Percentiles rank a stretch among this genome's conserved stretches.
These are phyloP conservation scores for Yarrowia divulgata DNA, from an alignment of 805 yeast species.

Conservation along the genomic window DNA sequence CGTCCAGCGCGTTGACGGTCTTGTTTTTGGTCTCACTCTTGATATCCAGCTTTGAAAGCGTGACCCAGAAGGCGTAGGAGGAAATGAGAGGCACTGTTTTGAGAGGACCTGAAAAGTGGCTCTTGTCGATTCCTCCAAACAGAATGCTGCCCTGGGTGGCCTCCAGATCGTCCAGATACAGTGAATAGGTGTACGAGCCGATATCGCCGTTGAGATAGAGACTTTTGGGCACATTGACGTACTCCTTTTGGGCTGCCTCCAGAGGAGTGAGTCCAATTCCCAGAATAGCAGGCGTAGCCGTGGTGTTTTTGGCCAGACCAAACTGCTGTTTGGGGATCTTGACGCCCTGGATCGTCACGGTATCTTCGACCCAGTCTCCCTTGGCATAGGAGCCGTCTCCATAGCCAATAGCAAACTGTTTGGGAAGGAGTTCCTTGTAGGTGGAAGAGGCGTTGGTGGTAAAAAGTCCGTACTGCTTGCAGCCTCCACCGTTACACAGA, in stretches of 20 bases:
- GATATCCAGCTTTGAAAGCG: constrained; percentile 38
- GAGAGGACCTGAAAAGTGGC: constrained; percentile 41
- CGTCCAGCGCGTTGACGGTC: constrained; percentile 44
- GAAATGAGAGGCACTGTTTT: constrained; percentile 51
- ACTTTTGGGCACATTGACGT: constrained; percentile 49
- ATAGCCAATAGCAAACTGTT: constrained; percentile 45
- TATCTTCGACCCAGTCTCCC: constrained; percentile 70
- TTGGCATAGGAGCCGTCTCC: constrained; percentile 53
- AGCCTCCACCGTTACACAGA: constrained; percentile 11
- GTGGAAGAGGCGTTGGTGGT: constrained; percentile 41
- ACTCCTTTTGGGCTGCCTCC: constrained; percentile 41
- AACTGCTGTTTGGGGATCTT: constrained; percentile 51
- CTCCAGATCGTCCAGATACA: constrained; percentile 51
- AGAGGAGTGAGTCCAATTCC: constrained; percentile 43
- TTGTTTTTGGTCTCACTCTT: constrained; percentile 46
- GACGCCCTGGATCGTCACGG: constrained; percentile 57
- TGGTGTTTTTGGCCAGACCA: constrained; percentile 40
- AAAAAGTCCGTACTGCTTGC: constrained; percentile 19
- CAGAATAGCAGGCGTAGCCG: constrained; percentile 40
- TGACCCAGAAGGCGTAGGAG: constrained; percentile 22
- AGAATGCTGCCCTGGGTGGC: constrained; percentile 44
- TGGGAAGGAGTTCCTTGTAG: constrained; percentile 48
- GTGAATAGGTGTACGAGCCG: constrained; percentile 54
- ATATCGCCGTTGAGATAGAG: constrained; percentile 53
- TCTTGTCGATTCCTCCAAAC: constrained; percentile 45